Percentiles rank a stretch among this genome's conserved stretches.
Conservation (phyloP, 108 stramenopile genomes). For the Nitzschia sp. region DNA sequence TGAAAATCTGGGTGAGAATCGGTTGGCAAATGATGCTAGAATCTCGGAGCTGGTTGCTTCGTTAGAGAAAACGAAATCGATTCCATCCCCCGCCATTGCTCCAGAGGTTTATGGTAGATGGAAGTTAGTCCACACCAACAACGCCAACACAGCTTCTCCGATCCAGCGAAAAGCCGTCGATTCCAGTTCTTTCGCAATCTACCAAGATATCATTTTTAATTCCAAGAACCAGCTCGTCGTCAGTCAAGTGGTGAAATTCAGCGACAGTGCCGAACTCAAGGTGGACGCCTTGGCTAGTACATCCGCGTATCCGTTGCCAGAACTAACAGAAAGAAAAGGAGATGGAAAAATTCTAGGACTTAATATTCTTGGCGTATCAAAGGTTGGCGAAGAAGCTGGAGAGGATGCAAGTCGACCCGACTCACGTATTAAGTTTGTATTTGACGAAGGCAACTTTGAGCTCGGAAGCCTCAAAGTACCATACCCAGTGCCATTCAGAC, state of each 20-base stretch:
- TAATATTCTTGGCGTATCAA: conserved; percentile 76
- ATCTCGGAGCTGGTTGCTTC: conserved; percentile 51
- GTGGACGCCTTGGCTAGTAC: conserved; percentile 84
- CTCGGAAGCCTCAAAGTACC: conserved; percentile 51
- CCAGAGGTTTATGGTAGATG: conserved; percentile 74
- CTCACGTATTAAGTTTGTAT: conserved; percentile 79
- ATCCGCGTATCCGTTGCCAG: conserved; percentile 73
- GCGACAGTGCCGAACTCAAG: conserved; percentile 47
- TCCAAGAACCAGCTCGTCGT: conserved; percentile 57
- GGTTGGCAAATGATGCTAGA: conserved; percentile 66
- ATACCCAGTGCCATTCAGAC: conserved; percentile 85
- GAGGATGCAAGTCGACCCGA: conserved; percentile 70
- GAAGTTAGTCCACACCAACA: conserved; percentile 76
- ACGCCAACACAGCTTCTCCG: conserved; percentile 79
- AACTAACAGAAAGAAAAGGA: conserved; percentile 69
- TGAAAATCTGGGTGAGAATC: conserved; percentile 28
- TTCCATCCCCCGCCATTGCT: conserved; percentile 71
- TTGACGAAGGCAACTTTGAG: conserved; percentile 85
- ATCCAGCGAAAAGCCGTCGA: conserved; percentile 88
- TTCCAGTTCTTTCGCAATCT: conserved; percentile 75
- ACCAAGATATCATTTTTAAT: conserved; percentile 75
- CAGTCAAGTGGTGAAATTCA: conserved; percentile 82
- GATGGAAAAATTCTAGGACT: conserved; percentile 76
- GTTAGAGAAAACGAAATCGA: conserved; percentile 46
- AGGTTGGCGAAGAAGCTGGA: conserved; percentile 74